Percentiles rank a stretch among this genome's conserved stretches.
Conservation (phyloP, 2,329 filamentous ascomycete genomes). For the Clonostachys rosea region DNA sequence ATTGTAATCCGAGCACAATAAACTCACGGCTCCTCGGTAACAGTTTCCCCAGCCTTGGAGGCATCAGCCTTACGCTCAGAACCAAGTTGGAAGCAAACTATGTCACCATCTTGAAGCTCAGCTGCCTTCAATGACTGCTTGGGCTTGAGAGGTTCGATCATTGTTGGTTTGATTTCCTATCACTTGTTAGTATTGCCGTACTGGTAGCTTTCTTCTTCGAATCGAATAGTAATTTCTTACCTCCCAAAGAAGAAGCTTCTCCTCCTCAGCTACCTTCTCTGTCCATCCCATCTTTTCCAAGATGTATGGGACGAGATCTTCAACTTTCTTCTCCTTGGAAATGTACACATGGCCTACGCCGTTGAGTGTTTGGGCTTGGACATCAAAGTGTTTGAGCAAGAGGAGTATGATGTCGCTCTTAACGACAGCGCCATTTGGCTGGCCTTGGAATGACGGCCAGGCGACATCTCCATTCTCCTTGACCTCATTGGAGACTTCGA, state of each 20-base stretch:
- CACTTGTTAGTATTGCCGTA: neutral
- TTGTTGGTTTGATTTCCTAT: conserved; percentile 90
- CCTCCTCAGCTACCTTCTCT: conserved; percentile 60
- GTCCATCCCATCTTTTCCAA: conserved; percentile 83
- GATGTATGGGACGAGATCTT: conserved; percentile 76
- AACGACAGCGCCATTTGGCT: conserved; percentile 49
- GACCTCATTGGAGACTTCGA: conserved; percentile 69
- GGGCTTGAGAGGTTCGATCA: conserved; percentile 92
- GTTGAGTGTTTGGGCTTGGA: conserved; percentile 66
- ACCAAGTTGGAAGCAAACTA: conserved; percentile 84
- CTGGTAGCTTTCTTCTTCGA: neutral
- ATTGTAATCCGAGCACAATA: no score
- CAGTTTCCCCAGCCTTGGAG: neutral
- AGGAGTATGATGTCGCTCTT: conserved; percentile 70
- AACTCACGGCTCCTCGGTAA: conserved; percentile 21
- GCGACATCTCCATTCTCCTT: conserved; percentile 63
- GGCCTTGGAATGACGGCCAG: conserved; percentile 63
- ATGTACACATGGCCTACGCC: conserved; percentile 86
- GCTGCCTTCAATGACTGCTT: conserved; percentile 87
- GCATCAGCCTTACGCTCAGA: conserved; percentile 38
- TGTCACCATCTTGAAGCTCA: conserved; percentile 95
- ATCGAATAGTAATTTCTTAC: conserved; percentile 24
- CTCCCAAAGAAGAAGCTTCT: conserved; percentile 72
- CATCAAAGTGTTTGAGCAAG: conserved; percentile 90
- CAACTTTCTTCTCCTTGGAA: conserved; percentile 79